Conservation (phyloP, 2,329 filamentous ascomycete genomes). For the Paracoccidioides lutzii region DNA sequence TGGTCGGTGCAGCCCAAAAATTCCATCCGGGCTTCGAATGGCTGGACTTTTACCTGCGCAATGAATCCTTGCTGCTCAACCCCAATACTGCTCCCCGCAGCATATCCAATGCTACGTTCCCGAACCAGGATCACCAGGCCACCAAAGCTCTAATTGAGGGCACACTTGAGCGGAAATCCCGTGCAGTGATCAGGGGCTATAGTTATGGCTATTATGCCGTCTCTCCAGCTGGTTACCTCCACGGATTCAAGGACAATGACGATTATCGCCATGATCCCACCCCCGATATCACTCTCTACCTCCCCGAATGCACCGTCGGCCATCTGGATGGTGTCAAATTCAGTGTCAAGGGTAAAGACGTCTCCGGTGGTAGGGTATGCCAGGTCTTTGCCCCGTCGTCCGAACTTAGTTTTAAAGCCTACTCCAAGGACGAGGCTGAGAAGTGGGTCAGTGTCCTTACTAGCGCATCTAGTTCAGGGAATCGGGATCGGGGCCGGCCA, state of each 20-base stretch:
- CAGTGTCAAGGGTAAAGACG: constrained; percentile 89
- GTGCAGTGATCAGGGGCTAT: constrained; percentile 69
- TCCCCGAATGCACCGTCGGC: constrained; percentile 78
- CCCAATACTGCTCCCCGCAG: constrained; percentile 60
- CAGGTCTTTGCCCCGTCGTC: constrained; percentile 68
- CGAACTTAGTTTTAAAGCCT: constrained; percentile 79
- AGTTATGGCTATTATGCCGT: constrained; percentile 79
- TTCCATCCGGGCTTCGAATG: constrained; percentile 83
- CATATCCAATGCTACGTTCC: constrained; percentile 63
- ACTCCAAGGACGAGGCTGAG: constrained; percentile 63
- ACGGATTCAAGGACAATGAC: constrained; percentile 94
- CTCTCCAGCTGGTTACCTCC: constrained; percentile 74
- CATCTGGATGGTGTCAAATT: constrained; percentile 67
- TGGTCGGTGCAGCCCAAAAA: constrained; percentile 61
- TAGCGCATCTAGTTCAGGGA: background rate
- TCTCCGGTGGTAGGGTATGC: constrained; percentile 60
- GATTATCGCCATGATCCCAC: constrained; percentile 44
- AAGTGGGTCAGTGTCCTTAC: constrained; percentile 47
- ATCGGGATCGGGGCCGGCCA: background rate
- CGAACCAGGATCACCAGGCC: constrained; percentile 72
- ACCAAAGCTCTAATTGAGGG: constrained; percentile 80
- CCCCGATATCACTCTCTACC: constrained; percentile 79
- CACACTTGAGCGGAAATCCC: constrained; percentile 77
- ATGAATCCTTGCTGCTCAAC: constrained; percentile 60
- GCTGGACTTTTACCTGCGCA: constrained; percentile 67